Conservation (phyloP, 768 basidiomycete genomes). For the Termitomyces sp. region DNA sequence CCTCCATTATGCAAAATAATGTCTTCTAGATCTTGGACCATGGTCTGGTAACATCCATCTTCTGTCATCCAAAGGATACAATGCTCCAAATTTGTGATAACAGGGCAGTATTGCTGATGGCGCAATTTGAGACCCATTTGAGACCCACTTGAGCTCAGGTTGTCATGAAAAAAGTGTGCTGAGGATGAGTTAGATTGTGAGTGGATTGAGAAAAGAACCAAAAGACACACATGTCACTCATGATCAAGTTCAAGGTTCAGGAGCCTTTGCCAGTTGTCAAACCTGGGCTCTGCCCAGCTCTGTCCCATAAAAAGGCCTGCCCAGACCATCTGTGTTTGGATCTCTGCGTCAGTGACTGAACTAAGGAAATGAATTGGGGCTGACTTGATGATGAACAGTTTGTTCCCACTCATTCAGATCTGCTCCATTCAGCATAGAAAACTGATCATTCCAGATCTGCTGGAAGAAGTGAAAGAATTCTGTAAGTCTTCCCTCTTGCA, state of each 20-base stretch:
- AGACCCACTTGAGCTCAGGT: too few relatives aligned
- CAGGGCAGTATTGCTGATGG: not conserved
- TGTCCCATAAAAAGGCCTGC: not conserved
- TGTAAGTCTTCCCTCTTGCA: not conserved
- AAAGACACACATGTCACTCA: too few relatives aligned
- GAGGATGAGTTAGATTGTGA: too few relatives aligned
- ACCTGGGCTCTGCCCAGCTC: too few relatives aligned
- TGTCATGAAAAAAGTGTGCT: too few relatives aligned
- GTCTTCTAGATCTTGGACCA: not conserved
- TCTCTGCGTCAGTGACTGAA: not conserved
- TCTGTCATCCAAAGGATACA: not conserved
- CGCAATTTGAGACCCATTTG: not conserved
- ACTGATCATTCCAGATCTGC: not conserved
- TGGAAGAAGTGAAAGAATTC: not conserved
- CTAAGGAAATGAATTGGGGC: not conserved
- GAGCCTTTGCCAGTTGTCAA: too few relatives aligned
- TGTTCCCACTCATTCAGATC: not conserved
- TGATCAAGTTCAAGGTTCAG: too few relatives aligned
- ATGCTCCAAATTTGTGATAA: not conserved
- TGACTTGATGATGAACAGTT: not conserved
- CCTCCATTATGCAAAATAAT: not conserved
- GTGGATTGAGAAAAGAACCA: too few relatives aligned
- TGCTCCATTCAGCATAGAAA: not conserved
- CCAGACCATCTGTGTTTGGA: not conserved
- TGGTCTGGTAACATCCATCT: not conserved